Evolutionary conservation across 2,329 filamentous ascomycete genomes (phyloP), one percentile per base, ranked within the genome.

Genomic region (Neocatenulostroma microsporum): DNA sequence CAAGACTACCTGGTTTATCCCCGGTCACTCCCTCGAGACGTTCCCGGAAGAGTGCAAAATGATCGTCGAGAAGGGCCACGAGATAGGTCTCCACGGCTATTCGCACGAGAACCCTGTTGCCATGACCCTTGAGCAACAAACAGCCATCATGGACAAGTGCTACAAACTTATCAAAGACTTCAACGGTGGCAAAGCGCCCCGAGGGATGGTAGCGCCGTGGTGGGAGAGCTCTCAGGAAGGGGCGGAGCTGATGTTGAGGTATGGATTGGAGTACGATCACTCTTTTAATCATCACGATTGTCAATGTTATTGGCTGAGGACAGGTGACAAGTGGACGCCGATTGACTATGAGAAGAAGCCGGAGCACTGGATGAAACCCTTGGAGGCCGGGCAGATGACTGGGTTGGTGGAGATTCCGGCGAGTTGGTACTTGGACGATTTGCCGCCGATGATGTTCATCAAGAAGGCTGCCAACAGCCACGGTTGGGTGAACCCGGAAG

Each of bases 51-150:
- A 82, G 55, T 79, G 74, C 49, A 71, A 63, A 36, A 64, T 69
- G 59, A 66, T 82, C 6, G 70, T 73, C 11, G 78, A 82, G 42
- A 67, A 69, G 0, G 78, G 78, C 2, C 78, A 82, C 50, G 78
- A 82, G 53, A 76, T 74, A 41, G 78, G 78, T 2, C 66, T 82
- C 5, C 82, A 86, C 45, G 82, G 80, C 4, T 86, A 86, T 60
- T 77, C 72, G 0, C 81, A 86, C 50, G 82, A 86, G 54, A 85
- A 86, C 49, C 80, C 82, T 0, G 68, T 67, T 0, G 73, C 78
- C 39, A 84, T 86, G 80, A 81, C 71, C 0, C 56, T 82, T 2
- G 81, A 86, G 53, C 83, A 88, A 61, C 82, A 88, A 57, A 72
- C 72, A 11, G 80, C 83, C 39, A 78, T 88, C 12, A 69, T 89